Percentiles rank a stretch among this genome's conserved stretches.
Evolutionary conservation across 306 rosid species (phyloP).

Genomic region (Lagenaria siceraria): DNA sequence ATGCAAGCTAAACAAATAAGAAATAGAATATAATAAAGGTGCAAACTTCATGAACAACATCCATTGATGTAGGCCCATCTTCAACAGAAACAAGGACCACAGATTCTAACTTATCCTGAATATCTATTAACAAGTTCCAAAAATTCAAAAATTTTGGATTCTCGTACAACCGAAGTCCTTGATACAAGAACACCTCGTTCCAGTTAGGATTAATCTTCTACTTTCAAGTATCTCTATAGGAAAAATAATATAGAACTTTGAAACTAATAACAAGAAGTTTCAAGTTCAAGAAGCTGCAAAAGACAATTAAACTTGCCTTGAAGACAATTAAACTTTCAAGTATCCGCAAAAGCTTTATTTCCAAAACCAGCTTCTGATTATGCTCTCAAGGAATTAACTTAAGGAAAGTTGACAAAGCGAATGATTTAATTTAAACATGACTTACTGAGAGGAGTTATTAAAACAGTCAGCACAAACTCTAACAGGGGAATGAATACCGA

Average conservation of each 20-base stretch:
- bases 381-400: neutral
- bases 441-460: constrained; percentile 53
- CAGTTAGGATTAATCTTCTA: neutral
- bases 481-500: constrained; percentile 59
- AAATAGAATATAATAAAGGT: neutral
- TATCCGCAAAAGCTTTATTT: neutral
- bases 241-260: neutral
- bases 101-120: neutral
- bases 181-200: neutral
- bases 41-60: neutral
- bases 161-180: neutral
- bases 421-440: neutral
- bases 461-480: constrained; percentile 89
- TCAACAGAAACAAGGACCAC: neutral
- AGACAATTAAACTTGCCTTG: neutral
- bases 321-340: neutral
- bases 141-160: neutral
- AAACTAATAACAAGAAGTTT: neutral
- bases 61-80: neutral
- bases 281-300: neutral
- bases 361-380: neutral
- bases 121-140: neutral
- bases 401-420: neutral
- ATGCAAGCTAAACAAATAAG: neutral
- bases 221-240: neutral